phyloP scores from a whole-genome alignment of 345 rosid species.

The Salix koriyanagi region DNA sequence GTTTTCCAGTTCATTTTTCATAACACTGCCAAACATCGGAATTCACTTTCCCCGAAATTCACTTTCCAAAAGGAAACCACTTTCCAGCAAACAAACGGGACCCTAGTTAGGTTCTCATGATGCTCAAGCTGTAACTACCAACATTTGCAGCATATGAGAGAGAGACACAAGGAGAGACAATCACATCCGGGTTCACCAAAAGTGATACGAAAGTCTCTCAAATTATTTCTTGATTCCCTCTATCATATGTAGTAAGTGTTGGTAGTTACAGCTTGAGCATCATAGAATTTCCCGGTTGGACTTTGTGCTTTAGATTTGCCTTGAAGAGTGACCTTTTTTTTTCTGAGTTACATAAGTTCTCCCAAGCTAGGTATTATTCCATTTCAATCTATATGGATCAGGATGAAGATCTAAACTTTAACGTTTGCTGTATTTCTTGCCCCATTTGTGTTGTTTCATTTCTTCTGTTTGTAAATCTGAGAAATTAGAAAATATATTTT shows the following conservation, averaged over 20 bases:
- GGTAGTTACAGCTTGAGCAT: too few relatives aligned
- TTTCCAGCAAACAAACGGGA: too few relatives aligned
- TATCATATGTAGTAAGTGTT: too few relatives aligned
- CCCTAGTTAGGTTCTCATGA: neutral
- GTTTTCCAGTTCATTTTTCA: too few relatives aligned
- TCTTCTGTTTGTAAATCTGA: neutral
- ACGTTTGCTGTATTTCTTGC: neutral
- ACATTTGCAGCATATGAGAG: too few relatives aligned
- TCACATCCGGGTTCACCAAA: too few relatives aligned
- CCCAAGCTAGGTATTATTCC: neutral
- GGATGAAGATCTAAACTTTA: neutral
- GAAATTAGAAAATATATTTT: neutral
- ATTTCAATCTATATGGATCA: neutral
- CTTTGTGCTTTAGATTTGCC: neutral
- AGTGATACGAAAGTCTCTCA: too few relatives aligned
- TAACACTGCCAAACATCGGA: too few relatives aligned
- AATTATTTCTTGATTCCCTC: too few relatives aligned
- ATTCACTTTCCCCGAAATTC: too few relatives aligned
- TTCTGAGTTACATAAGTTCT: neutral
- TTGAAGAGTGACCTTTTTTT: neutral
- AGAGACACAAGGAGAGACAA: too few relatives aligned
- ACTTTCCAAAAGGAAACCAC: too few relatives aligned
- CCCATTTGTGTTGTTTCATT: neutral
- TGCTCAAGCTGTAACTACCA: neutral
- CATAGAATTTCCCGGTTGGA: neutral